phyloP scores from a whole-genome alignment of 371 early-diverging fungal species.

The Apophysomyces ossiformis region DNA sequence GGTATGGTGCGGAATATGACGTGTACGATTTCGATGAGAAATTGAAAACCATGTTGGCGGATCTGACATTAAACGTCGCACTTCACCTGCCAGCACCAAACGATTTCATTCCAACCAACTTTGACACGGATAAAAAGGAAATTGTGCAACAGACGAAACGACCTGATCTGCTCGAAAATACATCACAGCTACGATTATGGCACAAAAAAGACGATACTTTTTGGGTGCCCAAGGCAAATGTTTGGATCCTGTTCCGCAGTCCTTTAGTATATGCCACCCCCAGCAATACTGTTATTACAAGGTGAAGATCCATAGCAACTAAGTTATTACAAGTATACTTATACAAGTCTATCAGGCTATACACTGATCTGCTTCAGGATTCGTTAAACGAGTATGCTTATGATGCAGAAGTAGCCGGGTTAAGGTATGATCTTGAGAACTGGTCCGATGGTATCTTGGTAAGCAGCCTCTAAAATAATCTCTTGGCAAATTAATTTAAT shows the following conservation, averaged over 20 bases:
- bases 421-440: conserved; percentile 74
- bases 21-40: conserved; percentile 62
- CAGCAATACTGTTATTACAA: conserved; percentile 55
- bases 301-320: conserved; percentile 17
- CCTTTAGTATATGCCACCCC: conserved; percentile 70
- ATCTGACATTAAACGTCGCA: conserved; percentile 51
- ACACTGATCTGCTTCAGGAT: conserved; percentile 80
- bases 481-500: not conserved
- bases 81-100: conserved; percentile 79
- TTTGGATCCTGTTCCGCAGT: conserved; percentile 60
- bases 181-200: conserved; percentile 79
- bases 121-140: conserved; percentile 59
- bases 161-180: conserved; percentile 68
- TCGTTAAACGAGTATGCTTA: conserved; percentile 84
- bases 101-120: conserved; percentile 82
- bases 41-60: conserved; percentile 64
- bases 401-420: conserved; percentile 88
- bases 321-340: not conserved
- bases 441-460: conserved; percentile 68
- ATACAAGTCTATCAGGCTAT: conserved; percentile 47
- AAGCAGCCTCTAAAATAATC: conserved; percentile 5
- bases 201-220: conserved; percentile 94
- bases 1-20: conserved; percentile 87
- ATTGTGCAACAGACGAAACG: conserved; percentile 36
- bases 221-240: conserved; percentile 78